A percentile compares a stretch with the other conserved stretches of the same genome.
Evolutionary conservation across 257 asterid genomes (phyloP).

Genomic region (Gentiana dahurica): DNA sequence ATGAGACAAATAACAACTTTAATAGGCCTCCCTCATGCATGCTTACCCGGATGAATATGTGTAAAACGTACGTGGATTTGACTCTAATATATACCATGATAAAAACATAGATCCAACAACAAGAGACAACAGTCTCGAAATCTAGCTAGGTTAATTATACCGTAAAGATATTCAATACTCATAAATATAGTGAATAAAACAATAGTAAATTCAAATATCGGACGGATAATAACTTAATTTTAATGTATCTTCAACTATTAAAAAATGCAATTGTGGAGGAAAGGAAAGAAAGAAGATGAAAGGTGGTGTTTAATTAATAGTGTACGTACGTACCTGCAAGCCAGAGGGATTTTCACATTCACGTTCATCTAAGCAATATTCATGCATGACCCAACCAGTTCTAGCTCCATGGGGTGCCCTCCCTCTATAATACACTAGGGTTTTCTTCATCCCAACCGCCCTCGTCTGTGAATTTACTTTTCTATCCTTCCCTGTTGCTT

Average conservation of each 20-base stretch:
- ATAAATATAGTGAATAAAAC: too few species aligned
- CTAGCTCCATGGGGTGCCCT: conserved; percentile 98
- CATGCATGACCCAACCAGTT: conserved; percentile 98
- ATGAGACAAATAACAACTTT: too few species aligned
- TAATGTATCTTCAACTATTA: neutral
- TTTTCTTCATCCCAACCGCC: conserved; percentile 93
- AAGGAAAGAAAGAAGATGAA: neutral
- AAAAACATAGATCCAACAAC: too few species aligned
- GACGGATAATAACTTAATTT: neutral
- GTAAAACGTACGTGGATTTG: too few species aligned
- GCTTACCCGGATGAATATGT: too few species aligned
- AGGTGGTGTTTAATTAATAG: neutral
- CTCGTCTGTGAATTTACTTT: conserved; percentile 74
- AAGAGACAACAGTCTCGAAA: too few species aligned
- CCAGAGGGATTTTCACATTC: conserved; percentile 72
- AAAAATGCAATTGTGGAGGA: neutral
- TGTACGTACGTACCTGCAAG: conserved; percentile 42
- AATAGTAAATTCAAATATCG: too few species aligned
- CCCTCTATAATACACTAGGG: conserved; percentile 92
- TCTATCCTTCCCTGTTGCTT: conserved; percentile 96
- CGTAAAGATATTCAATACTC: too few species aligned
- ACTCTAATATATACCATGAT: too few species aligned
- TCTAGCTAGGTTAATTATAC: too few species aligned
- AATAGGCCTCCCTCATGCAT: too few species aligned
- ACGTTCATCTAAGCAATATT: conserved; percentile 85